Evolutionary conservation across 768 basidiomycete species (phyloP).

Genomic region (Amylocystis lapponica): DNA sequence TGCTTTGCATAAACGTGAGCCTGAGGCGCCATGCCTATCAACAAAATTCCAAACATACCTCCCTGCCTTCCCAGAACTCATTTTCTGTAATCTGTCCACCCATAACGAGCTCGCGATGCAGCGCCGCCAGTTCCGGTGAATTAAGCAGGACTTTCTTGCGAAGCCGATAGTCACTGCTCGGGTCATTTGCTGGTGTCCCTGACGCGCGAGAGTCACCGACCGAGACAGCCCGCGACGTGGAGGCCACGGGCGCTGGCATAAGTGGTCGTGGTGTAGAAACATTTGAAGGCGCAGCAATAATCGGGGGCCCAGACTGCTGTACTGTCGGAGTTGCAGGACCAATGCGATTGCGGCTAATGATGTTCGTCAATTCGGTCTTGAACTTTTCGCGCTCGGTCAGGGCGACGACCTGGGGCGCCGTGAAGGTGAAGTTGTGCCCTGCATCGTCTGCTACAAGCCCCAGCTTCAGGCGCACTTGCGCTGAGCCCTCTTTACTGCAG

Average conservation of each 20-base stretch:
- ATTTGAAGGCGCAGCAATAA: constrained; percentile 25
- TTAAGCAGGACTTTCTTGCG: constrained; percentile 75
- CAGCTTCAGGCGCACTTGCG: constrained; percentile 76
- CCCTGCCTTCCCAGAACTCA: constrained; percentile 97
- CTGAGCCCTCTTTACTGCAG: constrained; percentile 78
- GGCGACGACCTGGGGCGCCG: constrained; percentile 57
- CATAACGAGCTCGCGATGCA: constrained; percentile 89
- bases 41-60: constrained; percentile 44
- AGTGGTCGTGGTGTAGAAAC: constrained; percentile 19
- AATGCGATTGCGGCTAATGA: constrained; percentile 69
- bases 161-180: constrained; percentile 63
- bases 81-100: constrained; percentile 79
- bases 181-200: constrained; percentile 52
- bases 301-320: constrained; percentile 15
- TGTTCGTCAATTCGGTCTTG: constrained; percentile 71
- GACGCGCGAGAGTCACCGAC: constrained; percentile 45
- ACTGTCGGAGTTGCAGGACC: constrained; percentile 14
- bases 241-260: constrained; percentile 35
- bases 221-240: constrained; percentile 58
- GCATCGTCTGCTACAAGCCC: constrained; percentile 61
- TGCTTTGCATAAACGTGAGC: constrained; percentile 44
- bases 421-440: constrained; percentile 82
- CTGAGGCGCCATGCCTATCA: constrained; percentile 6
- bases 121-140: constrained; percentile 67
- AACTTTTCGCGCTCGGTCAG: constrained; percentile 73